Evolutionary conservation across 2,329 filamentous ascomycete species (phyloP).

Genomic region (Nemania diffusa): DNA sequence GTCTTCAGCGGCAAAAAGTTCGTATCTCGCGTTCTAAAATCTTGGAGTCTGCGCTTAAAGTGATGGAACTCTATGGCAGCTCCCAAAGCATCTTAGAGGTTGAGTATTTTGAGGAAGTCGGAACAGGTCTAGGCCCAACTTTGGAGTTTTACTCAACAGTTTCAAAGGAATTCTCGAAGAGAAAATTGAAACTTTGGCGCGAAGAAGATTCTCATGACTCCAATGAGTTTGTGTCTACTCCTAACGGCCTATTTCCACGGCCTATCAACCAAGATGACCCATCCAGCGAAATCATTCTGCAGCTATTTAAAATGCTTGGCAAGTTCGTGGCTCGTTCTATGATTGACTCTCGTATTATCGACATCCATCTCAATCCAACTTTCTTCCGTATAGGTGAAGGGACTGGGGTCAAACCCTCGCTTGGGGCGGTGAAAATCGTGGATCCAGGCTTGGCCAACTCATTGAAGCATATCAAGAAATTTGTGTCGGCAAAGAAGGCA

Average conservation of each 20-base stretch:
- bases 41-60: slow-evolving; percentile 94
- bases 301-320: slow-evolving; percentile 91
- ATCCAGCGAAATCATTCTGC: slow-evolving; percentile 86
- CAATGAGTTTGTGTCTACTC: slow-evolving; percentile 86
- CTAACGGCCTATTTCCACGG: slow-evolving; percentile 87
- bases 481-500: slow-evolving; percentile 81
- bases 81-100: slow-evolving; percentile 96
- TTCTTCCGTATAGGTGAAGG: slow-evolving; percentile 94
- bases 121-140: slow-evolving; percentile 93
- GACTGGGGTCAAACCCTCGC: slow-evolving; percentile 78
- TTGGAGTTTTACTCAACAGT: slow-evolving; percentile 98
- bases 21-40: slow-evolving; percentile 95
- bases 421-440: slow-evolving; percentile 89
- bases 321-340: slow-evolving; percentile 98
- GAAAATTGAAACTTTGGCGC: slow-evolving; percentile 96
- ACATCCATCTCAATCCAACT: slow-evolving; percentile 95
- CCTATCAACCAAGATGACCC: slow-evolving; percentile 86
- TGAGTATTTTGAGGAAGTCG: slow-evolving; percentile 98
- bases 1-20: slow-evolving; percentile 96
- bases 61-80: slow-evolving; percentile 98
- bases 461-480: slow-evolving; percentile 86
- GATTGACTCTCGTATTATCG: slow-evolving; percentile 97
- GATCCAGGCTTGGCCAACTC: slow-evolving; percentile 88
- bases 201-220: slow-evolving; percentile 80
- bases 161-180: slow-evolving; percentile 96